phyloP scores from a whole-genome alignment of 2,329 filamentous ascomycete genomes.

The Ilyonectria sp. region DNA sequence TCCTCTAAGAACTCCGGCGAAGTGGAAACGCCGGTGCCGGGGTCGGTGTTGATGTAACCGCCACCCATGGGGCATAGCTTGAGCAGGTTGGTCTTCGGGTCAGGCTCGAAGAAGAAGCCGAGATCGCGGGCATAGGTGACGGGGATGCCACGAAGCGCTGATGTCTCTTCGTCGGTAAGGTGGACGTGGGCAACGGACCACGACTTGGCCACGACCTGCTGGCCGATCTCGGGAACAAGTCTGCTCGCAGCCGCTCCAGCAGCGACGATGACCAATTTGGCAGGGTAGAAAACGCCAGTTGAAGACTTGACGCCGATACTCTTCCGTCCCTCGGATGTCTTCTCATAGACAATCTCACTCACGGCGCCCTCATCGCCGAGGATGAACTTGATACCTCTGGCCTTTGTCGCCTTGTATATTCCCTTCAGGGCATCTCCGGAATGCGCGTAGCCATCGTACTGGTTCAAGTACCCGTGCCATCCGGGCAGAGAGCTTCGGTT shows the following conservation, averaged over 20 bases:
- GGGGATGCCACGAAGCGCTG: constrained; percentile 69
- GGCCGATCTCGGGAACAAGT: constrained; percentile 64
- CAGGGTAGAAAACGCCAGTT: constrained; percentile 32
- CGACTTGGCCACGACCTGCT: constrained; percentile 67
- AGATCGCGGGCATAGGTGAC: constrained; percentile 74
- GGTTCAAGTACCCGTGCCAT: constrained; percentile 74
- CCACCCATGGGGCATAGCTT: constrained; percentile 74
- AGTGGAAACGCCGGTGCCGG: constrained; percentile 56
- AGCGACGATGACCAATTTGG: constrained; percentile 64
- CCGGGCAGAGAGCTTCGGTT: constrained; percentile 60
- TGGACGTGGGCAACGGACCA: constrained; percentile 74
- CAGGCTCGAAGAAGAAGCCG: constrained; percentile 77
- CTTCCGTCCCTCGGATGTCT: constrained; percentile 9
- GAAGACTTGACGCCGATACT: constrained; percentile 36
- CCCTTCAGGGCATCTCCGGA: constrained; percentile 66
- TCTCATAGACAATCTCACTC: constrained; percentile 46
- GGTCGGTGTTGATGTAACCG: constrained; percentile 65
- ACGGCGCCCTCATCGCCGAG: constrained; percentile 49
- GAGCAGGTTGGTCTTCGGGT: constrained; percentile 69
- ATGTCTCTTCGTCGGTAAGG: constrained; percentile 68
- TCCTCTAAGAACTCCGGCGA: constrained; percentile 50
- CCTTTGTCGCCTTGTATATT: constrained; percentile 59
- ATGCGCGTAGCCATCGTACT: constrained; percentile 70
- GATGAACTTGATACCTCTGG: constrained; percentile 38
- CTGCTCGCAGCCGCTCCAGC: constrained; percentile 65